phyloP scores from a whole-genome alignment of 1,139 yeast genomes.

The Yamadazyma triangularis region DNA sequence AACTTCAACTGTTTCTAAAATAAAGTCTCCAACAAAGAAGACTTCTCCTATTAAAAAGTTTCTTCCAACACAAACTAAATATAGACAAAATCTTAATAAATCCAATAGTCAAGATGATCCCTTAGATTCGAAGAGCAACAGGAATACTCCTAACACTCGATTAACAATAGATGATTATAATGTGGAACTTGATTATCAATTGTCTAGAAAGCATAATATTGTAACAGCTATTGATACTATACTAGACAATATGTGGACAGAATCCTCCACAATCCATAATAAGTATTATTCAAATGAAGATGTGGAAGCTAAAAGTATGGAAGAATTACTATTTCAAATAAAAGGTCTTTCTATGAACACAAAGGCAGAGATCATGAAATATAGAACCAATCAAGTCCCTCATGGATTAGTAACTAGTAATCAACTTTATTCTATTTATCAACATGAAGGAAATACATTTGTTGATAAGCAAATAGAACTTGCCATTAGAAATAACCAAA shows the following conservation, averaged over 20 bases:
- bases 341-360: conserved; percentile 28
- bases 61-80: conserved; percentile 24
- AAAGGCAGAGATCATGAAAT: conserved; percentile 37
- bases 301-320: conserved; percentile 13
- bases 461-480: conserved; percentile 40
- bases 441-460: conserved; percentile 37
- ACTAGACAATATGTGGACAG: conserved; percentile 37
- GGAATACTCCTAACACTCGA: conserved; percentile 7
- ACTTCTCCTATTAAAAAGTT: conserved; percentile 17
- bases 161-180: conserved; percentile 29
- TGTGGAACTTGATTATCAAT: conserved; percentile 38
- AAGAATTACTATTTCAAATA: conserved; percentile 30
- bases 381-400: conserved; percentile 29
- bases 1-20: conserved; percentile 31
- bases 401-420: conserved; percentile 32
- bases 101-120: conserved; percentile 3
- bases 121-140: no score
- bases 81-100: conserved; percentile 15
- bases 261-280: conserved; percentile 22
- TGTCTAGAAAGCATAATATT: conserved; percentile 28
- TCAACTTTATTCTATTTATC: conserved; percentile 40
- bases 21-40: conserved; percentile 21
- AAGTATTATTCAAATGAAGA: conserved; percentile 17
- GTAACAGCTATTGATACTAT: conserved; percentile 31
- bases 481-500: conserved; percentile 26